Evolutionary conservation across 2,329 filamentous ascomycete species (phyloP), one percentile per base, ranked within the genome.

Genomic region (Arthrinium puccinioides): DNA sequence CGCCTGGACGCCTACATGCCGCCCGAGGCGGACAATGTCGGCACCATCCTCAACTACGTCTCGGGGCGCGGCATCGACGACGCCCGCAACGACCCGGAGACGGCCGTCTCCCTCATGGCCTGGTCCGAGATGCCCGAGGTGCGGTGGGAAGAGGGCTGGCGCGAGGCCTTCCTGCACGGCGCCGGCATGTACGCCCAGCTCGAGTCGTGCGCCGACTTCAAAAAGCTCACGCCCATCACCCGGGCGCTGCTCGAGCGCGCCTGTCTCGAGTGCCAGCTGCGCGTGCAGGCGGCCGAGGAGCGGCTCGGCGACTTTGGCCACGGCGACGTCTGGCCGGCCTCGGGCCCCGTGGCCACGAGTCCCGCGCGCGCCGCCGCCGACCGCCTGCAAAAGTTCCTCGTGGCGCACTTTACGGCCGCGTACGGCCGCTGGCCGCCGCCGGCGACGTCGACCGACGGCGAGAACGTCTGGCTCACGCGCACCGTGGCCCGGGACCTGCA

Each of bases 161-260:
- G 73, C 13, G 81, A 85, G 53, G 70, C 72, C 19, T 87, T 83
- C 47, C 63, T 77, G 6, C 82, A 87, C 51, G 75, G 76, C 44
- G 73, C 72, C 4, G 82, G 82, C 19, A 76, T 84, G 70, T 79
- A 72, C 51, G 64, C 53, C 30, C 63, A 58, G 18, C 55, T 79
- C n/a, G 71, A 78, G 43, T 46, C 48, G 4, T 67, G 64, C 16
- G 59, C 69, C 9, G 79, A 82, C 47, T 84, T 73, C 54, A 69
- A 66, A 40, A 59, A 64, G 32, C 57, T 84, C 18, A 76, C 77
- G 2, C 70, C 76, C 2, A 74, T 81, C 33, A 80, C 81, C 0
- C 70, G 72, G 10, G 73, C 77, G 0, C 69, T 84, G 4, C 62
- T 85, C 0, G 78, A 82, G 30, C 66, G 74, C 13, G 75, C 76